Evolutionary conservation across 2,329 filamentous ascomycete species (phyloP), one percentile per base, ranked within the genome.

Genomic region (Calcarisporium arbuscula): DNA sequence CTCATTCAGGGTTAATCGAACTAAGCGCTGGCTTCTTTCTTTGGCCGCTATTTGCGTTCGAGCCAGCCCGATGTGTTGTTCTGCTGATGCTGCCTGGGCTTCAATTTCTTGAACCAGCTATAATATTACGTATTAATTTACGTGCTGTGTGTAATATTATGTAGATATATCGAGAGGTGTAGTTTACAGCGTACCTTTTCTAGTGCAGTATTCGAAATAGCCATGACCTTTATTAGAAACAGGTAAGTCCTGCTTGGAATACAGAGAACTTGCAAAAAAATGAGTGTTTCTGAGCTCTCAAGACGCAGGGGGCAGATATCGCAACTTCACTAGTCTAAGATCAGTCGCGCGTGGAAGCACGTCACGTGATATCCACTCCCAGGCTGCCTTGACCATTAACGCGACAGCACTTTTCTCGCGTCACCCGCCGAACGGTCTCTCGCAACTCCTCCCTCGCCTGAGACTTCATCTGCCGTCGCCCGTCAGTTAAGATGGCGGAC

Each of bases 21-120:
- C 72, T 63, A 95, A 79, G 28, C 92, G 86, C 54, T 84, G 80
- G 57, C 96, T 90, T 39, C 89, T 80, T 60, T 90, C 85, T 64
- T 94, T 95, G 40, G 79, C 72, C 7, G 80, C 74, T 48, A 95
- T 85, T 60, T 95, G 89, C 9, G 84, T 77, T 51, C 85, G 84
- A 43, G 90, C 85, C 39, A 95, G 73, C 45, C 78, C 75, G 54
- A 96, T 90, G 62, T 96, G 89, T 64, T 96, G 89, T 62, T 95
- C 87, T 12, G 92, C 85, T 43, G 82, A 81, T 26, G 85, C 67
- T 11, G 89, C 89, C 59, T 94, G 92, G 45, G 82, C 80, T 65
- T 95, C 88, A 52, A 96, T 95, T 66, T 96, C 92, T 61, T 85
- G 83, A 51, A 95, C 78, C 43, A 95, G 72, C 90, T 95, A 46